These are phyloP conservation scores for Dioscorea zingiberensis DNA, from an alignment of 106 monocot genomes.

Conservation along the genomic window DNA sequence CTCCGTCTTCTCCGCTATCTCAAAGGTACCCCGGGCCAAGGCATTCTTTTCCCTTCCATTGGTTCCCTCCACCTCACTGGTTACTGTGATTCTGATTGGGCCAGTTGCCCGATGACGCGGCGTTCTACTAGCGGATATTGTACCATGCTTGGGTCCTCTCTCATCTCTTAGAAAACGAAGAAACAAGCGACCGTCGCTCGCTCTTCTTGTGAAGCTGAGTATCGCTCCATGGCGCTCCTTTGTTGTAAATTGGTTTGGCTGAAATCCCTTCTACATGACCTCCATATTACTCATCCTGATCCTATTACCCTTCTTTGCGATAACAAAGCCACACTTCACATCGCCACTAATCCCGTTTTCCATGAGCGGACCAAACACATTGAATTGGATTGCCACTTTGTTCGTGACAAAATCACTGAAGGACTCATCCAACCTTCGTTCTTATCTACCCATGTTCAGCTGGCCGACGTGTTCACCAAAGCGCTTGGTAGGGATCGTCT, in stretches of 20 bases:
- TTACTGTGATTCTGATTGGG: too few species aligned
- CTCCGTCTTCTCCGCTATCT: neutral
- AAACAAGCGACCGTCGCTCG: conserved; percentile 15
- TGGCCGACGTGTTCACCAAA: conserved; percentile 16
- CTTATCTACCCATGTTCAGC: neutral
- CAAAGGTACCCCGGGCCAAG: conserved; percentile 6
- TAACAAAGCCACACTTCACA: conserved; percentile 14
- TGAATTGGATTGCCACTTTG: too few species aligned
- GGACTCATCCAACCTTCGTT: neutral
- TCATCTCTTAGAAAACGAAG: conserved; percentile 5
- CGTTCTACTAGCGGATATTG: conserved; percentile 6
- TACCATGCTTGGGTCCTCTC: conserved; percentile 4
- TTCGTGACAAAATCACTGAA: conserved; percentile 6
- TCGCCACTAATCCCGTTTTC: conserved; percentile 13
- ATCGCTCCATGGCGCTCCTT: conserved; percentile 13
- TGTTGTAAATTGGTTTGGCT: too few species aligned
- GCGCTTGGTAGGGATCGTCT: neutral
- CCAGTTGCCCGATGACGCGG: too few species aligned
- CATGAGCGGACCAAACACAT: too few species aligned
- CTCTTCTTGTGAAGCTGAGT: conserved; percentile 11
- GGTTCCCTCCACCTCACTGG: too few species aligned
- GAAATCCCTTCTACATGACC: conserved; percentile 1
- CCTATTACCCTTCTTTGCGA: conserved; percentile 14
- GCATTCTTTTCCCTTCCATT: neutral
- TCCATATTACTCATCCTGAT: neutral